Conservation (phyloP, 345 rosid species). For the Euphorbia pulcherrima region DNA sequence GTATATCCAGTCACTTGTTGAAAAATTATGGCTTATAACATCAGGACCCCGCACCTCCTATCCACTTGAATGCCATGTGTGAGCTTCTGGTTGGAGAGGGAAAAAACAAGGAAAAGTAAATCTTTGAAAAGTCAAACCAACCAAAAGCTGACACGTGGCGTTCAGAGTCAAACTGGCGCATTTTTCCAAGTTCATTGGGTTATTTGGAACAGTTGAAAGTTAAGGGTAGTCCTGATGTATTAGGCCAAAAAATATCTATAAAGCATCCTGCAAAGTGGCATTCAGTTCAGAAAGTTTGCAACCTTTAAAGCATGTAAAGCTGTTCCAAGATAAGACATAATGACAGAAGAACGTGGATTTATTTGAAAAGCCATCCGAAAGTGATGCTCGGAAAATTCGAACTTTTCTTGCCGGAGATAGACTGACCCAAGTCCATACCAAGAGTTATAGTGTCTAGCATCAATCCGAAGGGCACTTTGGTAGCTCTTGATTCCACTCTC, state of each 20-base stretch:
- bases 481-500: constrained; percentile 92
- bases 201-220: no score
- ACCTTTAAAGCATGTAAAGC: constrained; percentile 88
- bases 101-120: no score
- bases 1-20: constrained; percentile 7
- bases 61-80: no score
- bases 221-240: no score
- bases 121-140: no score
- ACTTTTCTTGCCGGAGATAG: constrained; percentile 89
- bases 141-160: no score
- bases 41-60: no score
- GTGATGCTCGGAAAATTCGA: constrained; percentile 93
- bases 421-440: constrained; percentile 99
- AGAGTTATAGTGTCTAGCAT: constrained; percentile 88
- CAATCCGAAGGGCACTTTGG: constrained; percentile 83
- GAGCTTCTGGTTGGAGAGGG: no score
- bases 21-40: no score
- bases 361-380: constrained; percentile 82
- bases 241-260: no score
- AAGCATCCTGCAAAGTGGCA: constrained; percentile 7
- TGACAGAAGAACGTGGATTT: constrained; percentile 87
- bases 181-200: no score
- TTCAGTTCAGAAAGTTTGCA: constrained; percentile 7
- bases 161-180: no score
- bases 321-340: constrained; percentile 90